These are phyloP conservation scores for Lachnellula suecica DNA, from an alignment of 2,329 filamentous ascomycete genomes.

Conservation along the genomic window DNA sequence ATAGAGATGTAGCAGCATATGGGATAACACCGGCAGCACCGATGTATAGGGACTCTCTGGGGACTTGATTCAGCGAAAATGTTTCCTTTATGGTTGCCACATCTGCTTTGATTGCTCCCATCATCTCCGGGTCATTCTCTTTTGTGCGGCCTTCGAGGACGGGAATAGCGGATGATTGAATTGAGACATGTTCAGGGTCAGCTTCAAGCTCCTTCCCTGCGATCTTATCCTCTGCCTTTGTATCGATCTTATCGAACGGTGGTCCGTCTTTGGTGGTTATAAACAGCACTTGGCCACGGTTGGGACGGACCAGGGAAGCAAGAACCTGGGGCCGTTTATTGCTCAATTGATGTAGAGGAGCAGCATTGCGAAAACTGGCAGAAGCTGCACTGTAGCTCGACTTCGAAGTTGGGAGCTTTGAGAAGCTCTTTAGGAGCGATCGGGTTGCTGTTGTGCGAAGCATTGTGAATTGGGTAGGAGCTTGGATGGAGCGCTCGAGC, in stretches of 20 bases:
- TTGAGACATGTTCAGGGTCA: slow-evolving; percentile 60
- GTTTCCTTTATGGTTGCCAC: slow-evolving; percentile 68
- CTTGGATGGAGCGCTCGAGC: slow-evolving; percentile 12
- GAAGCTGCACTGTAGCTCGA: slow-evolving; percentile 28
- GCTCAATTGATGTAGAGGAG: slow-evolving; percentile 20
- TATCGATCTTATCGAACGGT: slow-evolving; percentile 47
- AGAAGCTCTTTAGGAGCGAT: slow-evolving; percentile 29
- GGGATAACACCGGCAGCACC: slow-evolving; percentile 79
- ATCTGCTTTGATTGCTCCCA: slow-evolving; percentile 51
- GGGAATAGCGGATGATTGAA: slow-evolving; percentile 53
- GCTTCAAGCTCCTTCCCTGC: slow-evolving; percentile 55
- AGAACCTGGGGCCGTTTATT: slow-evolving; percentile 25
- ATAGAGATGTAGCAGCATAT: slow-evolving; percentile 79
- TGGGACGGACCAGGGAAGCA: slow-evolving; percentile 27
- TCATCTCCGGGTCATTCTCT: slow-evolving; percentile 47
- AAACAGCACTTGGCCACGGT: slow-evolving; percentile 47
- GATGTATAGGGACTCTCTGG: slow-evolving; percentile 65
- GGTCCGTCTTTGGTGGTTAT: slow-evolving; percentile 30
- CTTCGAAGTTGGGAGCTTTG: slow-evolving; percentile 22
- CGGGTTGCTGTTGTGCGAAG: slow-evolving; percentile 30
- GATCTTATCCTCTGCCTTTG: slow-evolving; percentile 54
- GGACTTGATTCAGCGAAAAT: slow-evolving; percentile 63
- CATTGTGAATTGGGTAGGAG: slow-evolving; percentile 27
- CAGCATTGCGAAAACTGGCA: slow-evolving; percentile 17
- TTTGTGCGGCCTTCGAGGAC: slow-evolving; percentile 41